Conservation (phyloP, 2,329 filamentous ascomycete genomes). For the Aspergillus glaucus region DNA sequence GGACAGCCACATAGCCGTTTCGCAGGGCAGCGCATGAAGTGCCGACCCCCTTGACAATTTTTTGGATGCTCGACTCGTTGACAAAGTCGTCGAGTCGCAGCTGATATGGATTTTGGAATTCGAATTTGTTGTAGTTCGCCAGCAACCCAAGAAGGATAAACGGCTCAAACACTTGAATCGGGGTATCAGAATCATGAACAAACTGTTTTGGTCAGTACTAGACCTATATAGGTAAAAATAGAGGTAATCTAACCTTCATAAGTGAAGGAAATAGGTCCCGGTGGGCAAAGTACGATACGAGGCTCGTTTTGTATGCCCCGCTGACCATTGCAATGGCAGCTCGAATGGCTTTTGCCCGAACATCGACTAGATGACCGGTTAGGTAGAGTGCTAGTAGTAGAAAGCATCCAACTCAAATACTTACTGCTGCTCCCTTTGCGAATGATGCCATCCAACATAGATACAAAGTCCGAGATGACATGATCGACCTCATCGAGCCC, state of each 20-base stretch:
- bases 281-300: conserved; percentile 92
- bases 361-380: conserved; percentile 51
- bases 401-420: conserved; percentile 24
- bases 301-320: conserved; percentile 90
- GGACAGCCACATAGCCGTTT: conserved; percentile 72
- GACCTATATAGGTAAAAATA: background rate
- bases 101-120: conserved; percentile 94
- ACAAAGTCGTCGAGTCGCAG: conserved; percentile 90
- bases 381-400: background rate
- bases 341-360: conserved; percentile 73
- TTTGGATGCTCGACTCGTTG: conserved; percentile 79
- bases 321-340: conserved; percentile 78
- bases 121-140: conserved; percentile 98
- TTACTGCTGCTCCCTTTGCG: conserved; percentile 65
- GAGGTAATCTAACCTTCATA: conserved; percentile 66
- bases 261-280: conserved; percentile 87
- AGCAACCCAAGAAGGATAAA: conserved; percentile 80
- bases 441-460: conserved; percentile 73
- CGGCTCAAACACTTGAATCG: conserved; percentile 60
- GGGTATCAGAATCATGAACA: conserved; percentile 68
- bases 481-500: conserved; percentile 83
- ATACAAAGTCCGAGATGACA: conserved; percentile 83
- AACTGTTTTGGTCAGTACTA: conserved; percentile 48
- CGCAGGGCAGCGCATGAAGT: conserved; percentile 62
- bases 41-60: conserved; percentile 72